Evolutionary conservation across 345 rosid species (phyloP).

Genomic region (Bruguiera gymnorhiza): DNA sequence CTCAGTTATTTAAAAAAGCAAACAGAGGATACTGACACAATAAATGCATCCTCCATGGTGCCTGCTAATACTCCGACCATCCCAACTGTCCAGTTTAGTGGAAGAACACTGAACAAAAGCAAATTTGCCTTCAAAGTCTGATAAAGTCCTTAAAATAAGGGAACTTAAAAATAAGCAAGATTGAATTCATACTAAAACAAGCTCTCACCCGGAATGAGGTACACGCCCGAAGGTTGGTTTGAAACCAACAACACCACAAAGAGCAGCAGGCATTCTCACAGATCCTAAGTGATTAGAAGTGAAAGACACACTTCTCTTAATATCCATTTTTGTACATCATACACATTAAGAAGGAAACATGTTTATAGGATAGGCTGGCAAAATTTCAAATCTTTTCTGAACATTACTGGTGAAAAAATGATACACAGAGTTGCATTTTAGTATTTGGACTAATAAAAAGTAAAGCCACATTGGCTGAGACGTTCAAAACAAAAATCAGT

Average conservation of each 20-base stretch:
- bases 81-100: conserved; percentile 76
- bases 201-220: conserved; percentile 55
- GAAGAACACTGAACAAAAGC: conserved; percentile 51
- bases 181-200: neutral
- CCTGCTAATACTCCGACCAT: conserved; percentile 69
- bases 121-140: neutral
- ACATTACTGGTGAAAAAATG: no score
- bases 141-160: no score
- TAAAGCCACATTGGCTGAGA: no score
- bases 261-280: conserved; percentile 72
- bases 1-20: neutral
- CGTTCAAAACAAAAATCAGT: no score
- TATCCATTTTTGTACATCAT: neutral
- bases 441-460: no score
- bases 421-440: no score
- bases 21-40: conserved; percentile 35
- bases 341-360: no score
- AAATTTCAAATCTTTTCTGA: no score
- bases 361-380: no score
- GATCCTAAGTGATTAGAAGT: conserved; percentile 44
- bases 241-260: conserved; percentile 70
- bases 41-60: conserved; percentile 58
- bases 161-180: neutral
- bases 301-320: neutral
- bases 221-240: conserved; percentile 70